Evolutionary conservation across 2,329 filamentous ascomycete genomes (phyloP).

Genomic region (Diaporthe longicolla): DNA sequence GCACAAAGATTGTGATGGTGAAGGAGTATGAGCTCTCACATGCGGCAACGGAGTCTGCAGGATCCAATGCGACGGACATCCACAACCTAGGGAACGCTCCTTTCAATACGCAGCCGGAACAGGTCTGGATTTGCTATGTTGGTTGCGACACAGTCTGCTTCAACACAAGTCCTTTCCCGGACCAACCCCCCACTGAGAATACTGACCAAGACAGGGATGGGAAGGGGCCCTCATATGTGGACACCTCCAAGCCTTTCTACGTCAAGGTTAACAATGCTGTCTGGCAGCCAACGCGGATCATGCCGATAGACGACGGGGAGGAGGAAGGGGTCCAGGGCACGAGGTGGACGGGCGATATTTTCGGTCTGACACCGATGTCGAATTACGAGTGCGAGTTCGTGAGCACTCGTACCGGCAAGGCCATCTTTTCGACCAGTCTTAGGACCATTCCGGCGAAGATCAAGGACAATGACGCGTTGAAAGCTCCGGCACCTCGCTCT

Average conservation of each 20-base stretch:
- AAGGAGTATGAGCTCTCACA: constrained; percentile 91
- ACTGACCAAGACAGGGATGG: constrained; percentile 56
- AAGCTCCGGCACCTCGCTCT: constrained; percentile 66
- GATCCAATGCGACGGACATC: constrained; percentile 81
- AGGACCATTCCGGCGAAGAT: constrained; percentile 71
- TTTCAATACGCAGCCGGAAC: constrained; percentile 77
- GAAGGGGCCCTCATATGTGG: constrained; percentile 65
- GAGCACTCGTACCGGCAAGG: constrained; percentile 73
- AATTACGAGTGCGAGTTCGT: constrained; percentile 87
- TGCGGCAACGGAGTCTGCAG: constrained; percentile 79
- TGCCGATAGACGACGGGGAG: constrained; percentile 59
- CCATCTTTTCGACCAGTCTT: constrained; percentile 80
- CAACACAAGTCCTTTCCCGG: constrained; percentile 74
- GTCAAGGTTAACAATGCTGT: constrained; percentile 83
- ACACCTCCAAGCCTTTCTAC: constrained; percentile 81
- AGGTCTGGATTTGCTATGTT: constrained; percentile 87
- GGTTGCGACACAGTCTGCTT: constrained; percentile 84
- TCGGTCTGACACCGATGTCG: constrained; percentile 77
- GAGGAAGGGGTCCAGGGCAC: constrained; percentile 57
- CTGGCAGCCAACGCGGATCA: constrained; percentile 84
- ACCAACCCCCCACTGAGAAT: constrained; percentile 31
- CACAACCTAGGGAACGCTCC: constrained; percentile 83
- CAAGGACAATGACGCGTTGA: constrained; percentile 55
- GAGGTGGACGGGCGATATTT: constrained; percentile 80
- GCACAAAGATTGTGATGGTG: constrained; percentile 95